These are phyloP conservation scores for Crithidia brevicula DNA, from an alignment of 208 protist genomes.

Conservation along the genomic window DNA sequence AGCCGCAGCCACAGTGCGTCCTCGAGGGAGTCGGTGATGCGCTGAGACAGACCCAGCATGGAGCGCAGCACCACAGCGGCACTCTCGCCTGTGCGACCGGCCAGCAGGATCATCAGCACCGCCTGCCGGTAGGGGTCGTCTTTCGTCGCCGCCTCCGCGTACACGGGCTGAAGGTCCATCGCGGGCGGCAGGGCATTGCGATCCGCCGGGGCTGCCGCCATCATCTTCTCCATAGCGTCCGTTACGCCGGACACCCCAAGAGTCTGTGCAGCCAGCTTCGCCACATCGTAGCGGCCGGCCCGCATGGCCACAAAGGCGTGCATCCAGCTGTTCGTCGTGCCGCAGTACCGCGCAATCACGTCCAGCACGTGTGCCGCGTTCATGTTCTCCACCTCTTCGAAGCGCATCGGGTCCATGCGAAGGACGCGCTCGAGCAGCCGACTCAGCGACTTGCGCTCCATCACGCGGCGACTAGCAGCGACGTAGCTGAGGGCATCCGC, in stretches of 20 bases:
- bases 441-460: slow-evolving; percentile 69
- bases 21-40: slow-evolving; percentile 66
- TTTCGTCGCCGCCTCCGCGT: slow-evolving; percentile 58
- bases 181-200: slow-evolving; percentile 40
- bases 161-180: slow-evolving; percentile 57
- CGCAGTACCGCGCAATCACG: slow-evolving; percentile 46
- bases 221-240: slow-evolving; percentile 36
- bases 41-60: slow-evolving; percentile 39
- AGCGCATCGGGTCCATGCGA: slow-evolving; percentile 50
- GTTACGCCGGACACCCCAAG: slow-evolving; percentile 49
- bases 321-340: slow-evolving; percentile 57
- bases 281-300: slow-evolving; percentile 79
- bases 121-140: slow-evolving; percentile 64
- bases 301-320: slow-evolving; percentile 78
- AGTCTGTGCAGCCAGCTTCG: slow-evolving; percentile 40
- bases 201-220: slow-evolving; percentile 29
- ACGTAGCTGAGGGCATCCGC: slow-evolving; percentile 65
- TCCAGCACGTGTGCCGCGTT: slow-evolving; percentile 52
- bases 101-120: slow-evolving; percentile 80
- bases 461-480: slow-evolving; percentile 55
- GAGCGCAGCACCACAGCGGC: slow-evolving; percentile 25
- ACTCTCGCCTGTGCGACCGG: slow-evolving; percentile 67
- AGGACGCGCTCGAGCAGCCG: slow-evolving; percentile 49
- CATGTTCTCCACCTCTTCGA: slow-evolving; percentile 68
- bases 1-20: slow-evolving; percentile 70